These are phyloP conservation scores for Stygiomarasmius scandens DNA, from an alignment of 1,284 basidiomycete genomes.

Conservation along the genomic window DNA sequence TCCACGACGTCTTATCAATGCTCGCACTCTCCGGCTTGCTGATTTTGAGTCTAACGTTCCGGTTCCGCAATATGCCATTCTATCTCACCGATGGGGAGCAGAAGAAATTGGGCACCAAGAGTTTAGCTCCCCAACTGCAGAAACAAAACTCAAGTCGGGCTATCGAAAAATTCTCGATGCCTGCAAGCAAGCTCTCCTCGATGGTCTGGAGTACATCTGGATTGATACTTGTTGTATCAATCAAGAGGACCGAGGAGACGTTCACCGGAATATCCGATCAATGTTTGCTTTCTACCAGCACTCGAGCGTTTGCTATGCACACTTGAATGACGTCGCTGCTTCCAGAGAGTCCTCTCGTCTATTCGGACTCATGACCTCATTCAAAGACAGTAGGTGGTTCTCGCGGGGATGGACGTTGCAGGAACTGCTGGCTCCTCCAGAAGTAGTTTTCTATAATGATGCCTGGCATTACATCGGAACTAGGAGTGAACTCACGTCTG, in stretches of 20 bases:
- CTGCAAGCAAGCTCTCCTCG: not conserved
- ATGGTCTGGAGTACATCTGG: not conserved
- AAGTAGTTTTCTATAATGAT: not conserved
- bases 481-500: not conserved
- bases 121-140: no score
- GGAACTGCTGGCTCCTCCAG: not conserved
- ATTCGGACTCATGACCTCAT: not conserved
- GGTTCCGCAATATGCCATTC: no score
- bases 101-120: no score
- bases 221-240: not conserved
- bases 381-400: not conserved
- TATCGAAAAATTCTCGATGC: not conserved
- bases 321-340: not conserved
- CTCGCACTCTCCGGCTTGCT: no score
- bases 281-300: no score
- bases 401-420: not conserved
- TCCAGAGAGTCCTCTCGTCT: no score
- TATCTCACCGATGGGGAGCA: no score
- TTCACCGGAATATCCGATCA: no score
- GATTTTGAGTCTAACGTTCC: no score
- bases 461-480: not conserved
- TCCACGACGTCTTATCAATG: no score
- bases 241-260: not conserved
- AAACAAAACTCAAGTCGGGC: not conserved
- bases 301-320: not conserved